These are phyloP conservation scores for Kitagawia praeruptora DNA, from an alignment of 129 eudicot species.

Conservation along the genomic window DNA sequence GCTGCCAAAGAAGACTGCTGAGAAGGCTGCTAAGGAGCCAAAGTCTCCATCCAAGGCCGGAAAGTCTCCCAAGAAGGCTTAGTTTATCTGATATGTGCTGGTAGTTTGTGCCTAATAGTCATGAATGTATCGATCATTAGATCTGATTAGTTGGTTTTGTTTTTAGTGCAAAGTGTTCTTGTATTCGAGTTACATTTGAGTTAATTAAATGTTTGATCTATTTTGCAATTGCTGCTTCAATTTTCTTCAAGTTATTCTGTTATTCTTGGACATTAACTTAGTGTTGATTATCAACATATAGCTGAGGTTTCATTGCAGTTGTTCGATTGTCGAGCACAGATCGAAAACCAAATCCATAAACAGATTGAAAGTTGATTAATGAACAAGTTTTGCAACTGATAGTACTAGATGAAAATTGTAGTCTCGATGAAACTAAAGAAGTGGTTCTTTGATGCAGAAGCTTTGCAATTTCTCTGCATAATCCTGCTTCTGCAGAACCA, in stretches of 20 bases:
- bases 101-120: background rate
- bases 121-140: background rate
- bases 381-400: background rate
- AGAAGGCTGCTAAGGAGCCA: background rate
- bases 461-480: background rate
- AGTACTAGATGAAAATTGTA: background rate
- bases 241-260: no score
- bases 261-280: no score
- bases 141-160: background rate
- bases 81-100: background rate
- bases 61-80: background rate
- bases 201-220: background rate
- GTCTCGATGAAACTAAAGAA: background rate
- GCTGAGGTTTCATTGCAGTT: no score
- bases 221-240: background rate
- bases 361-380: background rate
- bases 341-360: background rate
- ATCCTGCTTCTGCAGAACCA: background rate
- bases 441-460: fast-evolving
- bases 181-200: background rate
- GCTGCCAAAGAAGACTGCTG: background rate
- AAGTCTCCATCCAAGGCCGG: background rate
- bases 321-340: no score
- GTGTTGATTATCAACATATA: no score
- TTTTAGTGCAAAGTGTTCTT: background rate